Base-by-base conservation (phyloP, 768 basidiomycete genomes). In the Mycena sanguinolenta region DNA sequence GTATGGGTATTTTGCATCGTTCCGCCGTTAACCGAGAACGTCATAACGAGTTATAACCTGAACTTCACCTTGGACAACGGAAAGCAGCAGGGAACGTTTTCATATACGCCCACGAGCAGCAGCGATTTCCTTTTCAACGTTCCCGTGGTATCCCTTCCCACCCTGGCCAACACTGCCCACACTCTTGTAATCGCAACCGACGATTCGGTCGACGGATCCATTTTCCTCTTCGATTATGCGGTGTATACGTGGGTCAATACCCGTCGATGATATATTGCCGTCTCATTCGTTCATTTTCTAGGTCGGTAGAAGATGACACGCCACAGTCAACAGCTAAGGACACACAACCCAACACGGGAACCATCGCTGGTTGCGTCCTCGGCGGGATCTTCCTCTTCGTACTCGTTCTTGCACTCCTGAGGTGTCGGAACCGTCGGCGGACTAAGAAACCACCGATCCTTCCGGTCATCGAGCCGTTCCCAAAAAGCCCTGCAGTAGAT, bases 151-250 rank as follows among this genome's bases (percentile, higher is more conserved):
- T 46, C 63, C 32, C 65, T 72, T 19, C 46, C 50, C 17, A 52
- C 50, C 8, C 63, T 72, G 9, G 12, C 49, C n/a, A 72, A 72
- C 53, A 23, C 28, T 16, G 23, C 50, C 5, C 71, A 72, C 54
- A 50, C 42, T 7, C 67, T 72, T 27, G 17, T 42, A 8, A 42
- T 72, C 17, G 61, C 67, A 7, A 72, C 71, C 17, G 62, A 72
- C 53, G 59, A 69, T 59, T 30, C 58, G 13, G 25, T 38, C 23
- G 13, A 60, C n/a, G 69, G 69, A 0, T 69, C 67, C 13, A 49
- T 58, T n/a, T 69, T 72, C 19, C 50, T 72, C 17, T 72, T 72
- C 38, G 71, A 72, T 54, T 72, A 72, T 34, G 71, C 67, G 5
- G 63, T 72, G 39, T 72, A 72, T 62, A 72, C 67, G 71, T 72